phyloP scores from a whole-genome alignment of 2,329 filamentous ascomycete species.

The Fusarium udum region DNA sequence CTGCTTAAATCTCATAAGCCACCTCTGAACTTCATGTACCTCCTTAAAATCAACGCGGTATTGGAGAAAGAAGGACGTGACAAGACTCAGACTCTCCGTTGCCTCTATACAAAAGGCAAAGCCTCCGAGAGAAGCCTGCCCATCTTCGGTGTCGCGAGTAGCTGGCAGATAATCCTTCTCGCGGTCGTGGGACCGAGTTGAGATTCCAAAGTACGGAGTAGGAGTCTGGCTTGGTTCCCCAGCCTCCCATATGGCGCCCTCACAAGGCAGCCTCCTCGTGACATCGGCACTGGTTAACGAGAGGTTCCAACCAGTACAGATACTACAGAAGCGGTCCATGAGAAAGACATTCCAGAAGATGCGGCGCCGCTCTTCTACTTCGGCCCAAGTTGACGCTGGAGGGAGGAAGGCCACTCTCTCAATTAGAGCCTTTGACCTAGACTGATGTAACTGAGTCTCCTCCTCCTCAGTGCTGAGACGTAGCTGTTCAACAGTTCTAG shows the following conservation, averaged over 20 bases:
- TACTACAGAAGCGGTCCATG: slow-evolving; percentile 53
- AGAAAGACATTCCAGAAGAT: slow-evolving; percentile 55
- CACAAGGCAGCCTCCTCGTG: slow-evolving; percentile 50
- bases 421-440: slow-evolving; percentile 45
- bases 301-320: slow-evolving; percentile 49
- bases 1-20: slow-evolving; percentile 57
- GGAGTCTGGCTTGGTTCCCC: slow-evolving; percentile 49
- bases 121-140: slow-evolving; percentile 47
- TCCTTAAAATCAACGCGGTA: slow-evolving; percentile 51
- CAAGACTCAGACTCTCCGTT: slow-evolving; percentile 53
- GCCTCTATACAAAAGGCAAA: slow-evolving; percentile 59
- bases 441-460: slow-evolving; percentile 27
- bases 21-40: slow-evolving; percentile 50
- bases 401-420: slow-evolving; percentile 45
- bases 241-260: slow-evolving; percentile 51
- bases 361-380: slow-evolving; percentile 51
- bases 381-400: slow-evolving; percentile 46
- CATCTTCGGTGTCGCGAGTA: slow-evolving; percentile 10
- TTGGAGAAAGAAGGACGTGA: slow-evolving; percentile 55
- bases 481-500: slow-evolving; percentile 52
- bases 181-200: slow-evolving; percentile 43
- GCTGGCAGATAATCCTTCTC: slow-evolving; percentile 23
- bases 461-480: slow-evolving; percentile 50
- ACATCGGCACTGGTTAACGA: slow-evolving; percentile 50
- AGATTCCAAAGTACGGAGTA: slow-evolving; percentile 54